Evolutionary conservation across 1,139 yeast species (phyloP), one percentile per base, ranked within the genome.

Genomic region (Blastobotrys petasosporus): DNA sequence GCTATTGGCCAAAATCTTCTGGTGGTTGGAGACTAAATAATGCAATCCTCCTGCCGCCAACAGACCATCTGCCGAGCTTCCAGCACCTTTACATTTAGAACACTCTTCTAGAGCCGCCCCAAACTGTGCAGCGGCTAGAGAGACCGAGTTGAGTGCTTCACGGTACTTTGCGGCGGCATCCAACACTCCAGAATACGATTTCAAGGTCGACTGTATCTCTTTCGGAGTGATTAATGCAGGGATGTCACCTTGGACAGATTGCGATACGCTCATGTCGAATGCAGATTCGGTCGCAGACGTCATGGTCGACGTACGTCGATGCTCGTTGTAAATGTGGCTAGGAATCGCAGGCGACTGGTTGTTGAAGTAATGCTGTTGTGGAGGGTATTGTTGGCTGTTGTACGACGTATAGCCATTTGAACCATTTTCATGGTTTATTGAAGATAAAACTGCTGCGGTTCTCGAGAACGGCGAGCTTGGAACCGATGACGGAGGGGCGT

Each of bases 41-140:
- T 86, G 92, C 48, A 87, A 66, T 1, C 95, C 95, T 37, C 88
- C 85, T 0, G 92, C 86, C 40, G 80, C 76, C 54, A 79, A 67
- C 13, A 86, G 64, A 3, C 88, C 87, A 54, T 82, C 84, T 1
- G 82, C 75, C 0, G 82, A 78, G 20, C 67, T 65, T 12, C 78
- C 82, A 30, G 80, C 72, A 32, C 90, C 88, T 59, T 80, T 80
- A 47, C 82, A 75, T 46, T 80, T 74, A 1, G 94, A 85, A 49
- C 81, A 74, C 29, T 74, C 75, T 58, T 85, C 94, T 50, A 86
- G 66, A 1, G 92, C 80, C 6, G 70, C 69, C 0, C 94, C 95
- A 62, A 87, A 79, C 45, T 77, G 82, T 30, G 82, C 82, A 7
- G 94, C 85, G 0, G 87, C 82, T 17, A 64, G 64, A 1, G 88